Conservation (phyloP, 2,329 filamentous ascomycete species). For the Colletotrichum australisinense region DNA sequence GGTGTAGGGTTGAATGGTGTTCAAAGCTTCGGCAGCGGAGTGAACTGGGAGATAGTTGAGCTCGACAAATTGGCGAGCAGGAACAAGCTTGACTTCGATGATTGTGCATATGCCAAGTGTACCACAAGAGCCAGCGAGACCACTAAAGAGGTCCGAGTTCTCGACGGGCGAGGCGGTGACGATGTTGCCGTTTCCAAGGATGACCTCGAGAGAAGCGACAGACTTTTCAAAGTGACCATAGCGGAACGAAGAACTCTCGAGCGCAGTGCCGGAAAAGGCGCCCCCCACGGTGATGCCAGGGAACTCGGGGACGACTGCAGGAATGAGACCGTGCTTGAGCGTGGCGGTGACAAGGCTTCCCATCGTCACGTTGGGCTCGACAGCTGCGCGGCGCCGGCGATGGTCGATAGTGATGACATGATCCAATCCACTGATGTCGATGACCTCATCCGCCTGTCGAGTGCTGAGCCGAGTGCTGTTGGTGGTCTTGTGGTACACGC, state of each 20-base stretch:
- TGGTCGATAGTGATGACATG: conserved; percentile 72
- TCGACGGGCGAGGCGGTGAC: conserved; percentile 58
- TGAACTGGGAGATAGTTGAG: conserved; percentile 62
- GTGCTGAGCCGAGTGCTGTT: conserved; percentile 75
- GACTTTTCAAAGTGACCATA: conserved; percentile 75
- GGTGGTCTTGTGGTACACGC: conserved; percentile 80
- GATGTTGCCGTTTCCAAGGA: conserved; percentile 68
- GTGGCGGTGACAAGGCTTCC: conserved; percentile 70
- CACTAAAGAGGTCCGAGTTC: conserved; percentile 67
- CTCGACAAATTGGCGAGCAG: conserved; percentile 66
- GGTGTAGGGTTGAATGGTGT: conserved; percentile 46
- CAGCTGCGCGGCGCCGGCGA: conserved; percentile 62
- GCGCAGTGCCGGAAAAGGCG: conserved; percentile 73
- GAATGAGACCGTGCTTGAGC: conserved; percentile 65
- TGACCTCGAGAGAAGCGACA: conserved; percentile 71
- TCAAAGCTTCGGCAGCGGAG: conserved; percentile 55
- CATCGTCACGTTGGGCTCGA: conserved; percentile 79
- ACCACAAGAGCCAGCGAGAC: conserved; percentile 69
- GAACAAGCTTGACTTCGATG: conserved; percentile 66
- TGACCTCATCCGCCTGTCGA: conserved; percentile 59
- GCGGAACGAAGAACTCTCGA: conserved; percentile 75
- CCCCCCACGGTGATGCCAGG: conserved; percentile 77
- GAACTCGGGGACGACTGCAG: conserved; percentile 77
- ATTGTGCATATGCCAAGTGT: conserved; percentile 71
- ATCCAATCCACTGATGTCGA: conserved; percentile 74